Evolutionary conservation across 805 yeast species (phyloP), one percentile per base, ranked within the genome.

Genomic region (Nakazawaea anatomiae): DNA sequence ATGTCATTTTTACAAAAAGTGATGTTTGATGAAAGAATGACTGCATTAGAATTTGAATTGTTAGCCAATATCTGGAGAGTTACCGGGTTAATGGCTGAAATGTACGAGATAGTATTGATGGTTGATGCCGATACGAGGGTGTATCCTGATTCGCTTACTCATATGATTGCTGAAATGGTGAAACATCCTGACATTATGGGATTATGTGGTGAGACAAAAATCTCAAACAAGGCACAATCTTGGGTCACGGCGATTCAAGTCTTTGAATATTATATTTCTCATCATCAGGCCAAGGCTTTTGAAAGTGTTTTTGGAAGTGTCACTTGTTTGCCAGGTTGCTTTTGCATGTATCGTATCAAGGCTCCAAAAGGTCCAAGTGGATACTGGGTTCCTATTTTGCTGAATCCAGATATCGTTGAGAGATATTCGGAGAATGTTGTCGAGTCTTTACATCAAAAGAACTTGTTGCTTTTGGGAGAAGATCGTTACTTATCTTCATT

Each of bases 241-340:
- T 90, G 96, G 96, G 96, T 89, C 12, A 88, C 96, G 0, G 86
- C 88, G 39, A 90, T 90, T 61, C 97, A 90, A 70, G 97, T 90
- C 30, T 90, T 90, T 65, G 97, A 90, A 61, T 90, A 90, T 65
- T 90, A 84, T 67, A 87, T 90, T 55, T 89, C 96, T 4, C 97
- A 90, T 68, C 97, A 90, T 69, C 96, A 88, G 64, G 82, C 96
- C 1, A 90, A 90, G 67, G 96, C 96, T 0, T 90, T 90, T 66
- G 97, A 90, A 69, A 84, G 96, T n/a, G 91, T 87, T 1, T 90
- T 90, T 67, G 96, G 96, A 52, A 85, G 94, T 58, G 97, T 90
- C 12, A 90, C 97, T 0, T 90, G 97, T 77, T 76, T 90, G 54
- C 97, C 97, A 0, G 97, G 97, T 39, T 90, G 97, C 73, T 90